These are phyloP conservation scores for Pseudogymnoascus sp. DNA, from an alignment of 2,329 filamentous ascomycete species.

Conservation along the genomic window DNA sequence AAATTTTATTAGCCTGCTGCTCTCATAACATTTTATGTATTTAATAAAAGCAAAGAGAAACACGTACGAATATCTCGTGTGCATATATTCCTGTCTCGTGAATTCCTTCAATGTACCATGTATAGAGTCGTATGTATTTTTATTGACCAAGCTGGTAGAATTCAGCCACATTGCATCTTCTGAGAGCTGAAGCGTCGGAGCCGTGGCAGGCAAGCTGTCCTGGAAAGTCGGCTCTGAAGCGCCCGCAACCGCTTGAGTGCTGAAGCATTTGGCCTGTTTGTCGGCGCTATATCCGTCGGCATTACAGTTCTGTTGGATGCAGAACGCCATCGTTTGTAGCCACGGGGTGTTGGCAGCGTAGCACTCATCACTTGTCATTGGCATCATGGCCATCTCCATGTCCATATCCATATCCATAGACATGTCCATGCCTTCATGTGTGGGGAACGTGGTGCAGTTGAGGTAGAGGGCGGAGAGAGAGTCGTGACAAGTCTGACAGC, in stretches of 20 bases:
- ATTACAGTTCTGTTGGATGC: slow-evolving; percentile 12
- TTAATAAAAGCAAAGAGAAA: not conserved
- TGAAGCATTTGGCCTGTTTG: slow-evolving; percentile 27
- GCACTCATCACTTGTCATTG: not conserved
- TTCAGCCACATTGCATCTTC: slow-evolving; percentile 26
- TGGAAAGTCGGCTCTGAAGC: slow-evolving; percentile 21
- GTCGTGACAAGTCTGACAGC: slow-evolving; percentile 25
- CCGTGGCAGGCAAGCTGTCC: slow-evolving; percentile 20
- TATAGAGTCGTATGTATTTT: slow-evolving; percentile 24
- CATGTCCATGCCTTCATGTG: slow-evolving; percentile 11
- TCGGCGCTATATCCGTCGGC: slow-evolving; percentile 12
- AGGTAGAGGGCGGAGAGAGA: slow-evolving; percentile 23
- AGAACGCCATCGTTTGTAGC: slow-evolving; percentile 13
- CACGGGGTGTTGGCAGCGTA: not conserved
- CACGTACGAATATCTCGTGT: slow-evolving; percentile 28
- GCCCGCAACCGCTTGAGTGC: slow-evolving; percentile 18
- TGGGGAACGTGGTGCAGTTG: slow-evolving; percentile 25
- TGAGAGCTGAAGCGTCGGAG: slow-evolving; percentile 20
- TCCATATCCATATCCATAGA: slow-evolving; percentile 24
- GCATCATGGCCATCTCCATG: slow-evolving; percentile 17
- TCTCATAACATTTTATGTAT: too few relatives aligned
- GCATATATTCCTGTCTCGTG: slow-evolving; percentile 24
- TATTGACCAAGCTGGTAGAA: slow-evolving; percentile 27
- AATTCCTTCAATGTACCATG: slow-evolving; percentile 26
- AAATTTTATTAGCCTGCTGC: not conserved